Evolutionary conservation across 2,329 filamentous ascomycete species (phyloP).

Genomic region (Epichloe elymi): DNA sequence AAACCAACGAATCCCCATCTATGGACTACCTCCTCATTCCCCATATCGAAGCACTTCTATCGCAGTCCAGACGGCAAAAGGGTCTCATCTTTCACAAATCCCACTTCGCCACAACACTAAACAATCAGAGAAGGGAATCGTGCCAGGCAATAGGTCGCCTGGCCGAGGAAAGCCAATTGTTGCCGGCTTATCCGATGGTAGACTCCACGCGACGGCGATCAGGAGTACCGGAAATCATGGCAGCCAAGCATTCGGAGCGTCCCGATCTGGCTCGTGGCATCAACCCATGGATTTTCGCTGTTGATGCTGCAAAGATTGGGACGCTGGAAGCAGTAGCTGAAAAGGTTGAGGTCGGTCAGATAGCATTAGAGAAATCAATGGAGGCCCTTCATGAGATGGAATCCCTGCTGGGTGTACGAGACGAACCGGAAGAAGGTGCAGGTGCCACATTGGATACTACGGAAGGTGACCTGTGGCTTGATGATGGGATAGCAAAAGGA

Average conservation of each 20-base stretch:
- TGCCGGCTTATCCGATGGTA: constrained; percentile 37
- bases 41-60: constrained; percentile 40
- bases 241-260: constrained; percentile 21
- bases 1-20: constrained; percentile 9
- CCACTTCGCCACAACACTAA: constrained; percentile 36
- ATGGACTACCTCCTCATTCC: constrained; percentile 37
- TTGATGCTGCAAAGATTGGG: constrained; percentile 45
- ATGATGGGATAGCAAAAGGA: constrained; percentile 13
- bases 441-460: constrained; percentile 11
- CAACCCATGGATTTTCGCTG: constrained; percentile 46
- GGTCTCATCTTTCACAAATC: constrained; percentile 43
- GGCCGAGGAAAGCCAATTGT: constrained; percentile 48
- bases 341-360: constrained; percentile 44
- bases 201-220: constrained; percentile 19
- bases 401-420: constrained; percentile 29
- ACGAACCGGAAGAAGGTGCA: constrained; percentile 12
- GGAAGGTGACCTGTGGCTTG: constrained; percentile 24
- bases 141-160: constrained; percentile 39
- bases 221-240: constrained; percentile 32
- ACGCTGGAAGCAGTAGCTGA: constrained; percentile 46
- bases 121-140: constrained; percentile 37
- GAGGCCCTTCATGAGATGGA: constrained; percentile 35
- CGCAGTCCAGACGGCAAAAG: constrained; percentile 43
- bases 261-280: constrained; percentile 30
- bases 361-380: constrained; percentile 40